Conservation (phyloP, 352 stramenopile genomes). For the Thraustochytrium striatum region DNA sequence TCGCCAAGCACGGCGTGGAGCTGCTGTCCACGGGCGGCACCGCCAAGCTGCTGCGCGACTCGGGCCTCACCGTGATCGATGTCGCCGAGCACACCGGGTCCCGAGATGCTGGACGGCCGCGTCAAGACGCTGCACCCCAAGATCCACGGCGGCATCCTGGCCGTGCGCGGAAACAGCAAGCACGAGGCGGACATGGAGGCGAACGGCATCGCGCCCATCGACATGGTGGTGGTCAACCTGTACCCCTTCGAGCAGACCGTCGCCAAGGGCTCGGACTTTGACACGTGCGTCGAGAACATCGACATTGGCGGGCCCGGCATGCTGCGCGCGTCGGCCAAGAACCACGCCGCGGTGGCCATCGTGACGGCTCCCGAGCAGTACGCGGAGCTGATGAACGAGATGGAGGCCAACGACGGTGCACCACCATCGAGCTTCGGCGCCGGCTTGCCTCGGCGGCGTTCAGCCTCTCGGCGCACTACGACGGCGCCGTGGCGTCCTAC, state of each 20-base stretch:
- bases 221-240: constrained; percentile 98
- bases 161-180: constrained; percentile 90
- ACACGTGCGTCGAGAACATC: constrained; percentile 99
- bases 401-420: constrained; percentile 66
- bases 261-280: constrained; percentile 80
- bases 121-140: constrained; percentile 99
- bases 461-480: constrained; percentile 79
- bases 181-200: constrained; percentile 93
- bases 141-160: constrained; percentile 95
- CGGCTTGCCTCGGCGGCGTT: constrained; percentile 72
- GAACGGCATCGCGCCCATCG: constrained; percentile 93
- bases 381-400: constrained; percentile 81
- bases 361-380: constrained; percentile 93
- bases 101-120: constrained; percentile 97
- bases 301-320: constrained; percentile 99
- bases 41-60: constrained; percentile 89
- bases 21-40: constrained; percentile 97
- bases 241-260: constrained; percentile 99
- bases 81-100: constrained; percentile 95
- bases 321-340: constrained; percentile 98
- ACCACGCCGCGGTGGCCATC: constrained; percentile 95
- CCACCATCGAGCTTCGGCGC: constrained; percentile 61
- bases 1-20: constrained; percentile 86
- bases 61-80: constrained; percentile 86
- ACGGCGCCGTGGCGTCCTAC: constrained; percentile 93